phyloP scores from a whole-genome alignment of 345 rosid species.

The Gossypium ekmanianum region DNA sequence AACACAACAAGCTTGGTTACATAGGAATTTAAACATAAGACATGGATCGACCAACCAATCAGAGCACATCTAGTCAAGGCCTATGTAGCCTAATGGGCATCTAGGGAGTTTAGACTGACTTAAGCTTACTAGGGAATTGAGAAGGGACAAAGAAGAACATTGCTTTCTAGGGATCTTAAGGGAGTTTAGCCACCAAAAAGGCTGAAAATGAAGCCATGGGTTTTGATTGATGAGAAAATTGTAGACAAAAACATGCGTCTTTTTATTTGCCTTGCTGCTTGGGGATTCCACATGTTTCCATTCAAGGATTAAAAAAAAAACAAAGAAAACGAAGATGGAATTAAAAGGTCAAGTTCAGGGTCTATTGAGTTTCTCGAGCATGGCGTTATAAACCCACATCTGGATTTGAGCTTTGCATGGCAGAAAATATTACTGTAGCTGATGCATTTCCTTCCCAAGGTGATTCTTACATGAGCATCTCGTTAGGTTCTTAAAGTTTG shows the following conservation, averaged over 20 bases:
- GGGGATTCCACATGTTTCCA: slow-evolving; percentile 63
- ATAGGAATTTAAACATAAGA: not conserved
- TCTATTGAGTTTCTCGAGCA: slow-evolving; percentile 40
- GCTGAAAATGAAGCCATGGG: slow-evolving; percentile 31
- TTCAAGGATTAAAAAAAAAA: not conserved
- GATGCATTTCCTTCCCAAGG: slow-evolving; percentile 39
- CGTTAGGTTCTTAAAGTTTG: slow-evolving; percentile 6
- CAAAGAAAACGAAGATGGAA: not conserved
- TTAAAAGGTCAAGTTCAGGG: slow-evolving; percentile 40
- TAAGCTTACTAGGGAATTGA: not conserved
- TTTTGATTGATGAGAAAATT: slow-evolving; percentile 6
- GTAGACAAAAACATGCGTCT: slow-evolving; percentile 26
- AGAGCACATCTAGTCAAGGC: not conserved
- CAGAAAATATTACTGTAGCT: slow-evolving; percentile 26
- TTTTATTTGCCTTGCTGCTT: slow-evolving; percentile 19
- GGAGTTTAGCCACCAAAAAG: slow-evolving; percentile 20
- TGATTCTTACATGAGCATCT: slow-evolving; percentile 23
- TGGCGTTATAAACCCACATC: slow-evolving; percentile 20
- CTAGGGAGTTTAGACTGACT: not conserved
- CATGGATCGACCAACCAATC: not conserved
- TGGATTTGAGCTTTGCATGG: slow-evolving; percentile 25
- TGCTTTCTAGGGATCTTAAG: slow-evolving; percentile 27
- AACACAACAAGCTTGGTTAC: not conserved
- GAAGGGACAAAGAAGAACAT: not conserved
- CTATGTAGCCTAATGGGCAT: not conserved